Evolutionary conservation across 1,139 yeast genomes (phyloP), one percentile per base, ranked within the genome.

Genomic region (Taphrina wiesneri): DNA sequence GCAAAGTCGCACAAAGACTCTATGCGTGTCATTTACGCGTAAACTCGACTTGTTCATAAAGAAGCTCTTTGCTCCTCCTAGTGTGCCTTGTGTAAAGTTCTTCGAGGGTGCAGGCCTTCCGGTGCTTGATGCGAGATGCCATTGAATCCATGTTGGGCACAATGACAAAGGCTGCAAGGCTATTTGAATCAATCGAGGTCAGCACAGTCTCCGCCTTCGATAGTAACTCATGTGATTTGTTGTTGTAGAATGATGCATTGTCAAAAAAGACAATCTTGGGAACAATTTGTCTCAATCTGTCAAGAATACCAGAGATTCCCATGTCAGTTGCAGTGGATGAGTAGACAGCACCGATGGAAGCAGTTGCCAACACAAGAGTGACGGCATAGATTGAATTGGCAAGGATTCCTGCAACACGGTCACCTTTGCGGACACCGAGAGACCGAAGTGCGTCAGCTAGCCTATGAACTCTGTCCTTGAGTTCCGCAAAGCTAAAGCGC

Each of bases 261-360:
- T 70, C 72, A 19, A 67, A 70, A 39, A 70, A 61, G 39, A 70
- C 47, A 15, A 70, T 43, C 39, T 57, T 66, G 5, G 72, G 72
- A 30, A 66, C 67, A n/a, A 70, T 68, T 57, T 70, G 72, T 30
- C 68, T 45, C n/a, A 70, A 41, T 19, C 72, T 69, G 47, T 70
- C 72, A 26, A 70, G 63, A 34, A 70, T 71, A 7, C 71, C 64
- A 13, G 52, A 63, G 11, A 68, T 65, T 28, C 72, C 72, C 51
- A 70, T 70, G 47, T 70, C 72, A 11, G 70, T 60, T n/a, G 71
- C 67, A 7, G 72, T 70, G 23, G 72, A 69, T 13, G 71, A 69
- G 70, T 72, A 70, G 6, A 70, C 67, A 3, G 68, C 72, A 21
- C 72, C 72, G 15, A 70, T 52, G 7, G 71, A 57, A 5, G 72